A percentile compares a stretch with the other conserved stretches of the same genome.
Evolutionary conservation across 352 stramenopile genomes (phyloP).

Genomic region (Phytophthora tentaculata): DNA sequence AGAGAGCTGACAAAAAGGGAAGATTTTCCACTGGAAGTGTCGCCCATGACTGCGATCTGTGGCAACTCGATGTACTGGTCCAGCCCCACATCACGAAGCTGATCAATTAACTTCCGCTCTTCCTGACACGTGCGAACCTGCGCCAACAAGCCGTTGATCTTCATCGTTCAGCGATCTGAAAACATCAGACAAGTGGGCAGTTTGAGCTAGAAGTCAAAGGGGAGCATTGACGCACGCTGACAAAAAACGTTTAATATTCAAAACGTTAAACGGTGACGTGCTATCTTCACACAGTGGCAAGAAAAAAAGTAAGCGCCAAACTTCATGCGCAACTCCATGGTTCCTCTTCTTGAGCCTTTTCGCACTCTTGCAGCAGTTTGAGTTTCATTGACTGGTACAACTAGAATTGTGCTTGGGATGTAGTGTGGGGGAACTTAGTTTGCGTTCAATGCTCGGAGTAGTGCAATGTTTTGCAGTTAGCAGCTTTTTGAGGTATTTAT

Average conservation of each 20-base stretch:
- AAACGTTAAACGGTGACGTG: background rate
- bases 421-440: slow-evolving; percentile 21
- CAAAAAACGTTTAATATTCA: slow-evolving; percentile 4
- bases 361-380: slow-evolving; percentile 27
- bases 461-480: slow-evolving; percentile 10
- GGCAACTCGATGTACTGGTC: slow-evolving; percentile 84
- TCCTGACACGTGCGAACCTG: slow-evolving; percentile 9
- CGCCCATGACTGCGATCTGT: slow-evolving; percentile 91
- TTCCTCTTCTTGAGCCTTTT: slow-evolving; percentile 28
- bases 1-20: too few relatives aligned
- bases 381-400: slow-evolving; percentile 27
- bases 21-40: slow-evolving; percentile 90
- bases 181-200: too few relatives aligned
- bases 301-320: too few relatives aligned
- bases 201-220: background rate
- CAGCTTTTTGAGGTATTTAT: slow-evolving; percentile 33
- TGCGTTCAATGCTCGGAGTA: slow-evolving; percentile 12
- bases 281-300: too few relatives aligned
- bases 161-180: background rate
- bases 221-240: slow-evolving; percentile 12
- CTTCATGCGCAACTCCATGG: slow-evolving; percentile 21
- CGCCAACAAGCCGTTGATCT: slow-evolving; percentile 7
- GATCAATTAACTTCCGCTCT: slow-evolving; percentile 50
- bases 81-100: slow-evolving; percentile 58
- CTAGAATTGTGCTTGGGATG: too few relatives aligned